These are phyloP conservation scores for Gomphus sp. DNA, from an alignment of 1,284 basidiomycete species.

Conservation along the genomic window DNA sequence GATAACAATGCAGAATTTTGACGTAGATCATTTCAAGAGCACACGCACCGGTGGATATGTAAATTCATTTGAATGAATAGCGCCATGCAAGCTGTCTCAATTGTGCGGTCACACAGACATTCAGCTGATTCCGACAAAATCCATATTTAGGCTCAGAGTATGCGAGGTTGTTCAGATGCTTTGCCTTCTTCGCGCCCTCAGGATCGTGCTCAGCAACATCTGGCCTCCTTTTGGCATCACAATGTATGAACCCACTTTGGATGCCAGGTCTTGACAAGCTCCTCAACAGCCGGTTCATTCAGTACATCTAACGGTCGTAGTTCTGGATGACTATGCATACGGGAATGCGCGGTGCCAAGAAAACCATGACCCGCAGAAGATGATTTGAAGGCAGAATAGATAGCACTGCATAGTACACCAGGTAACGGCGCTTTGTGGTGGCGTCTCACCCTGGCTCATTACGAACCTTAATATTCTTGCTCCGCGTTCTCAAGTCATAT, in stretches of 20 bases:
- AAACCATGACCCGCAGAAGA: slow-evolving; percentile 28
- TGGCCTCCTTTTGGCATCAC: slow-evolving; percentile 70
- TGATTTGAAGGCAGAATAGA: slow-evolving; percentile 49
- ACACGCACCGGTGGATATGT: too few species aligned
- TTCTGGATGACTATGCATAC: slow-evolving; percentile 32
- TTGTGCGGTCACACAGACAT: slow-evolving; percentile 53
- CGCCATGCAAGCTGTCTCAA: too few species aligned
- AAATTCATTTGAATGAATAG: too few species aligned
- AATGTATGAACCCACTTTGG: slow-evolving; percentile 75
- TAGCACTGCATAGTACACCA: slow-evolving; percentile 63
- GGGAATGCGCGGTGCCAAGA: slow-evolving; percentile 20
- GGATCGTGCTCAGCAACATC: slow-evolving; percentile 42
- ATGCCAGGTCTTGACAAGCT: slow-evolving; percentile 29
- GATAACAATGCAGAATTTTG: background rate
- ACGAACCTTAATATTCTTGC: too few species aligned
- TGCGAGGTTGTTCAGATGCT: slow-evolving; percentile 10
- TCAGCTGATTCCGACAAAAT: slow-evolving; percentile 38
- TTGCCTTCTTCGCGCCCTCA: slow-evolving; percentile 50
- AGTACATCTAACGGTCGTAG: slow-evolving; percentile 55
- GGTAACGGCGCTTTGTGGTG: slow-evolving; percentile 24
- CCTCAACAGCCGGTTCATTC: slow-evolving; percentile 38
- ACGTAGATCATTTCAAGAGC: slow-evolving; percentile 44
- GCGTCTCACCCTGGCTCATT: too few species aligned
- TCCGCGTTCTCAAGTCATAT: too few species aligned
- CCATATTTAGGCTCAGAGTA: background rate